A percentile compares a stretch with the other conserved stretches of the same genome.
phyloP scores from a whole-genome alignment of 345 rosid genomes.

The Mangifera indica region DNA sequence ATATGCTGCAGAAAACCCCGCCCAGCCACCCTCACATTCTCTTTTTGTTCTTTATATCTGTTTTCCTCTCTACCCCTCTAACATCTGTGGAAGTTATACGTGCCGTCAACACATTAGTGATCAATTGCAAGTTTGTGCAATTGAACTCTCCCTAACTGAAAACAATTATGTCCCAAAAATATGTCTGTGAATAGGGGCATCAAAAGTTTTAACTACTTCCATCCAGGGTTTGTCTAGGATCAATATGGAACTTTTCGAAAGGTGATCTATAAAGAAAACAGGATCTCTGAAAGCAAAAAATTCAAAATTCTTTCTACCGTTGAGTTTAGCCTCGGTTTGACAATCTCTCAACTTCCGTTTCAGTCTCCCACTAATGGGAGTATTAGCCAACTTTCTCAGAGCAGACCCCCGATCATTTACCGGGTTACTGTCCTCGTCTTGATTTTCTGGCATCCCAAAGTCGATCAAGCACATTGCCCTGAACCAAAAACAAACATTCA shows the following conservation, averaged over 20 bases:
- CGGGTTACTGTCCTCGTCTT: constrained; percentile 51
- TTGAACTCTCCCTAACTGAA: background rate
- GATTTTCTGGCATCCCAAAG: constrained; percentile 74
- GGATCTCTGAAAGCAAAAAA: constrained; percentile 77
- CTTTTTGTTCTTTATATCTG: background rate
- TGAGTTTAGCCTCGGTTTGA: constrained; percentile 47
- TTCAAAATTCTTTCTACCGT: constrained; percentile 66
- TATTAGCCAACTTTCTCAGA: constrained; percentile 40
- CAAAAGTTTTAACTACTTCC: constrained; percentile 73
- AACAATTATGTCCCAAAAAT: constrained; percentile 63
- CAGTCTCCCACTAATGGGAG: constrained; percentile 40
- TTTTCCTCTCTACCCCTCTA: background rate
- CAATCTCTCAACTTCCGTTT: constrained; percentile 53
- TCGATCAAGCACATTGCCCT: constrained; percentile 92
- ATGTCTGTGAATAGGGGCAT: constrained; percentile 88
- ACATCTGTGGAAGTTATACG: background rate
- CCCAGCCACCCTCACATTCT: background rate
- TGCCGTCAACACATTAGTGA: background rate
- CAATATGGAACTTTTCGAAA: constrained; percentile 68
- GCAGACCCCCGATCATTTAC: constrained; percentile 44
- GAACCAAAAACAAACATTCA: constrained; percentile 20
- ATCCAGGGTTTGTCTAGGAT: constrained; percentile 91
- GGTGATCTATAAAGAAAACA: constrained; percentile 79
- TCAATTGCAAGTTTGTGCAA: background rate
- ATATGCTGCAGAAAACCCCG: constrained; percentile 18